Percentiles rank a stretch among this genome's conserved stretches.
Conservation (phyloP, 306 rosid genomes). For the Urtica urens region DNA sequence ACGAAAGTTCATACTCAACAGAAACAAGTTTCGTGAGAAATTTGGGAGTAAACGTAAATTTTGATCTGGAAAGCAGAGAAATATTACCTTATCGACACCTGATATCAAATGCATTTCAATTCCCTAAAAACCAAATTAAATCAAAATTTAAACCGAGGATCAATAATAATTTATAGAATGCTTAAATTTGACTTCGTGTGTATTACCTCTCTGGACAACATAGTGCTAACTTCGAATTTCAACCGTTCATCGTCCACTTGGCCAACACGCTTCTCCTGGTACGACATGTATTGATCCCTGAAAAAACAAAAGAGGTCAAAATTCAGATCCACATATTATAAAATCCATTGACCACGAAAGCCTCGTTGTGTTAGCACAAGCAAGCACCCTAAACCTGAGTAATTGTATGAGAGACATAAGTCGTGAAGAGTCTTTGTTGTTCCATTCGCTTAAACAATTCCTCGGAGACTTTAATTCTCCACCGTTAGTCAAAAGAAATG, state of each 20-base stretch:
- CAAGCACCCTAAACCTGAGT: slow-evolving; percentile 41
- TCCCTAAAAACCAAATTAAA: slow-evolving; percentile 50
- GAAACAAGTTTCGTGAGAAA: slow-evolving; percentile 1
- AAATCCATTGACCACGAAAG: background rate
- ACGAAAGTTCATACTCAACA: slow-evolving; percentile 12
- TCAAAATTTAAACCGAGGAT: background rate
- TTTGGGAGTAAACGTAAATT: slow-evolving; percentile 14
- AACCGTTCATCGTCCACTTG: slow-evolving; percentile 79
- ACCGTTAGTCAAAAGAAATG: slow-evolving; percentile 29
- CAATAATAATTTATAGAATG: background rate
- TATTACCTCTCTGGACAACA: slow-evolving; percentile 70
- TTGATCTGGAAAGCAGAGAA: slow-evolving; percentile 18
- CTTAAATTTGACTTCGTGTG: background rate
- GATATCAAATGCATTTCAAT: slow-evolving; percentile 77
- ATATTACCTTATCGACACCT: slow-evolving; percentile 65
- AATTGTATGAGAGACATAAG: slow-evolving; percentile 53
- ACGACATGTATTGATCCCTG: slow-evolving; percentile 62
- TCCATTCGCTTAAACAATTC: slow-evolving; percentile 51
- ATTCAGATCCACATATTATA: slow-evolving; percentile 2
- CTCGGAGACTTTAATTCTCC: slow-evolving; percentile 21
- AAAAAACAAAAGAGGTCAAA: slow-evolving; percentile 1
- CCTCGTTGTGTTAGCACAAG: background rate
- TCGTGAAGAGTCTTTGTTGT: slow-evolving; percentile 56
- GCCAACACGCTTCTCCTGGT: slow-evolving; percentile 55
- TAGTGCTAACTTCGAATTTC: slow-evolving; percentile 81